phyloP scores from a whole-genome alignment of 176 grass and related monocot species.

The Rhynchospora tenuis region DNA sequence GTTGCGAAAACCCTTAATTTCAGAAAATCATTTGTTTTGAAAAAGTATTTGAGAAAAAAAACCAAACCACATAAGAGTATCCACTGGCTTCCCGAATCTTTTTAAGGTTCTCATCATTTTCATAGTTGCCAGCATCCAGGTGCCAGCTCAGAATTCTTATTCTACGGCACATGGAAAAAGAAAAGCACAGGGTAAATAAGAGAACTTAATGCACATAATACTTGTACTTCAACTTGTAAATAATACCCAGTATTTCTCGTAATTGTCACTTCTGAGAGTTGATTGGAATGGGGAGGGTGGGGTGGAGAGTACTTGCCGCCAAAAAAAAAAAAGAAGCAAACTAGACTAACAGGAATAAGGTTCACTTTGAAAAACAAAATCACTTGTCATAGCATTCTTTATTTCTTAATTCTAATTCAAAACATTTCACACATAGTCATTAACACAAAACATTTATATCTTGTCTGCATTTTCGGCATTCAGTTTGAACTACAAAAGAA shows the following conservation, averaged over 20 bases:
- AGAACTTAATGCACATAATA: background rate
- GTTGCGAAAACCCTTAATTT: background rate
- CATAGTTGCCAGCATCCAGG: slow-evolving; percentile 62
- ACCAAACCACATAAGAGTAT: slow-evolving; percentile 71
- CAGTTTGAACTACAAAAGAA: background rate
- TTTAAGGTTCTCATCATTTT: slow-evolving; percentile 87
- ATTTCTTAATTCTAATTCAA: too few relatives aligned
- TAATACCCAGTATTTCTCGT: background rate
- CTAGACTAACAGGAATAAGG: too few relatives aligned
- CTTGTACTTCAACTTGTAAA: slow-evolving; percentile 15
- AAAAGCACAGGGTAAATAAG: background rate
- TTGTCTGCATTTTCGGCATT: background rate
- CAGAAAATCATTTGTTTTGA: slow-evolving; percentile 1
- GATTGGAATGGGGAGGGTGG: too few relatives aligned
- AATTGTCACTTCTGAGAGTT: too few relatives aligned
- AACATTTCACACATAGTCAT: background rate
- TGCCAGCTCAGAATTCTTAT: slow-evolving; percentile 73
- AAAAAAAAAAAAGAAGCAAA: too few relatives aligned
- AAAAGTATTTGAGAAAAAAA: background rate
- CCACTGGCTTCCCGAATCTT: slow-evolving; percentile 93
- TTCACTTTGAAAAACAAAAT: background rate
- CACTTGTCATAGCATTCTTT: background rate
- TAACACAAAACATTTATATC: background rate
- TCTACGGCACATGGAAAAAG: slow-evolving; percentile 31
- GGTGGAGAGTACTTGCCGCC: too few relatives aligned